phyloP scores from a whole-genome alignment of 176 grass and related monocot genomes.

The Neostapfia colusana region DNA sequence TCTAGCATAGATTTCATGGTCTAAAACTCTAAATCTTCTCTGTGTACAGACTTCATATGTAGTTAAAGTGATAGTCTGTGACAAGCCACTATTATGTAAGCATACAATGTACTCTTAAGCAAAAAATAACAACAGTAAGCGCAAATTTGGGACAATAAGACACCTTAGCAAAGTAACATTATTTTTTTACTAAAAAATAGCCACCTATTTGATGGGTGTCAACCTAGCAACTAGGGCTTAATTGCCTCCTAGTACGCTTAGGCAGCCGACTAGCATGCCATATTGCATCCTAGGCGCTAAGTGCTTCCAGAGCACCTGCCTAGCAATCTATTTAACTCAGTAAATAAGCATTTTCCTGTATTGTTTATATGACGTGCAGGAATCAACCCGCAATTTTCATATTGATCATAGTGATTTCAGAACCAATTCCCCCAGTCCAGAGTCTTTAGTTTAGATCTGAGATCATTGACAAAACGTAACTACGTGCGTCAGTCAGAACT shows the following conservation, averaged over 20 bases:
- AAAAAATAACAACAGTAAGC: not conserved
- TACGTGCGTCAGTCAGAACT: too few relatives aligned
- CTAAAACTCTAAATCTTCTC: not conserved
- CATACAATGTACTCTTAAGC: not conserved
- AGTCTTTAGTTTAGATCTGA: slow-evolving; percentile 3
- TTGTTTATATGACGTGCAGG: not conserved
- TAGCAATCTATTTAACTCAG: not conserved
- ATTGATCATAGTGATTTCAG: not conserved
- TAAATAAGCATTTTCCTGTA: not conserved
- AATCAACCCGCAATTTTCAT: not conserved
- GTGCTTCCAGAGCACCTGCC: not conserved
- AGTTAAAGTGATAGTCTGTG: not conserved
- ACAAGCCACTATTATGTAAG: not conserved
- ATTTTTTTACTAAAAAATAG: too few relatives aligned
- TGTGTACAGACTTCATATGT: not conserved
- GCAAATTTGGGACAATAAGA: too few relatives aligned
- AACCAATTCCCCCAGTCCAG: not conserved
- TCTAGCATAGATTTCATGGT: not conserved
- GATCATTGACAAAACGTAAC: slow-evolving; percentile 2
- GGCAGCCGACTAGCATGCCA: not conserved
- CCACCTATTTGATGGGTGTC: not conserved
- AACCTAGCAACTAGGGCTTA: not conserved
- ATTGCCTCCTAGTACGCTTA: not conserved
- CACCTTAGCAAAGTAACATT: too few relatives aligned
- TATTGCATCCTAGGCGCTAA: not conserved